Conservation (phyloP, 345 rosid genomes). For the Pugionium dolabratum region DNA sequence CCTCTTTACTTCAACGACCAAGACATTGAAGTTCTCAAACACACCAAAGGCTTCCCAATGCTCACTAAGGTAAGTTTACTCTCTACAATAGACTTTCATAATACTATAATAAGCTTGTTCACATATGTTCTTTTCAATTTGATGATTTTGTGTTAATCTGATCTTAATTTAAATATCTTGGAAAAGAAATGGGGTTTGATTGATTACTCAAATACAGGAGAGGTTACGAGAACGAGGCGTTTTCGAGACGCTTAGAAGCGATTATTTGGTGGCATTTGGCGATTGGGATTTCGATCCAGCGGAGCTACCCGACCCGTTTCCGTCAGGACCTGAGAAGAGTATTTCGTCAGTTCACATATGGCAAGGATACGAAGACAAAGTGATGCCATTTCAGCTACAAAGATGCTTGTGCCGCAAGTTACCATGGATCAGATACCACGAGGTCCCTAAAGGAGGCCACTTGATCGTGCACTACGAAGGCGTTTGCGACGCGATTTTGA, state of each 20-base stretch:
- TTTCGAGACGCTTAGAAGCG: conserved; percentile 60
- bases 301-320: conserved; percentile 55
- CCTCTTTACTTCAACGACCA: conserved; percentile 62
- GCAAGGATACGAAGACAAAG: conserved; percentile 88
- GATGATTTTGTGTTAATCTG: not conserved
- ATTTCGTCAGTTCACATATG: conserved; percentile 65
- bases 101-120: not conserved
- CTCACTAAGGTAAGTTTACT: conserved; percentile 59
- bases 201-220: conserved; percentile 44
- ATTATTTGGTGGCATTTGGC: conserved; percentile 61
- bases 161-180: conserved; percentile 6
- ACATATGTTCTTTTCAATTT: not conserved
- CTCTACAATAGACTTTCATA: not conserved
- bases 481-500: conserved; percentile 64
- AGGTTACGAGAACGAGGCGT: conserved; percentile 50
- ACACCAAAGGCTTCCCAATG: conserved; percentile 77
- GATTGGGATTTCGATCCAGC: conserved; percentile 88
- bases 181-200: not conserved
- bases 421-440: conserved; percentile 86
- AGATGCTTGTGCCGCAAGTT: conserved; percentile 58
- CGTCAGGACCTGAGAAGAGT: conserved; percentile 24
- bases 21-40: conserved; percentile 67
- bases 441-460: conserved; percentile 87
- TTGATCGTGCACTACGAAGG: conserved; percentile 76
- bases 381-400: conserved; percentile 77